Conservation (phyloP, 768 basidiomycete species). For the Cubamyces lactineus region DNA sequence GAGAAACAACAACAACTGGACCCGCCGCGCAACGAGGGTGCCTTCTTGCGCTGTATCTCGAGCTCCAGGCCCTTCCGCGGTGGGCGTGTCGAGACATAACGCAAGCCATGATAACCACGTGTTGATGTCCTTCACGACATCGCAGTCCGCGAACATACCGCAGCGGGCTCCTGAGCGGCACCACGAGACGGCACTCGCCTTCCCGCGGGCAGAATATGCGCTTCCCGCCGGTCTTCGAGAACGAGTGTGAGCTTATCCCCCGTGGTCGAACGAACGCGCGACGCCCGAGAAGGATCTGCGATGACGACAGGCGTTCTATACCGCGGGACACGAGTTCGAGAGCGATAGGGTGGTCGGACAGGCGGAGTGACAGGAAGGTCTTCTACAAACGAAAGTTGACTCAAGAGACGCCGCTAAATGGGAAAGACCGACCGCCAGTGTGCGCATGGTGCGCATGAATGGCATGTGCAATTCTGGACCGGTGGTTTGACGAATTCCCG, state of each 20-base stretch:
- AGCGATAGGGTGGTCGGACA: conserved; percentile 15
- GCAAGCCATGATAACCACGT: conserved; percentile 17
- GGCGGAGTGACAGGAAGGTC: neutral
- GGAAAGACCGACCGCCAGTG: neutral
- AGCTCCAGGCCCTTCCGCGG: conserved; percentile 15
- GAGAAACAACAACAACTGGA: conserved; percentile 10
- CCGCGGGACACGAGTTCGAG: conserved; percentile 2
- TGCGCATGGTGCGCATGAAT: neutral
- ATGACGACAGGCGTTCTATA: conserved; percentile 5
- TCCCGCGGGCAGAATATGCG: neutral
- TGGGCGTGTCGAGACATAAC: conserved; percentile 2
- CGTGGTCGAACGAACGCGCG: conserved; percentile 1
- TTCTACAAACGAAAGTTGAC: neutral
- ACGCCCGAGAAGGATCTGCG: conserved; percentile 3
- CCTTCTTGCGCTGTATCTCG: conserved; percentile 6
- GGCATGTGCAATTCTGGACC: neutral
- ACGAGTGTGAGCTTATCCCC: neutral
- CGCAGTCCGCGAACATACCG: conserved; percentile 11
- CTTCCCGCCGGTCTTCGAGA: neutral
- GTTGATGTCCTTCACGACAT: conserved; percentile 18
- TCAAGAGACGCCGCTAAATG: conserved; percentile 11
- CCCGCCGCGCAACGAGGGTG: conserved; percentile 21
- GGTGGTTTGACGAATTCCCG: neutral
- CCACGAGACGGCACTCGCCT: neutral
- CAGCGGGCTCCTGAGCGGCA: neutral